phyloP scores from a whole-genome alignment of 2,329 filamentous ascomycete species.

The Annulohypoxylon truncatum region DNA sequence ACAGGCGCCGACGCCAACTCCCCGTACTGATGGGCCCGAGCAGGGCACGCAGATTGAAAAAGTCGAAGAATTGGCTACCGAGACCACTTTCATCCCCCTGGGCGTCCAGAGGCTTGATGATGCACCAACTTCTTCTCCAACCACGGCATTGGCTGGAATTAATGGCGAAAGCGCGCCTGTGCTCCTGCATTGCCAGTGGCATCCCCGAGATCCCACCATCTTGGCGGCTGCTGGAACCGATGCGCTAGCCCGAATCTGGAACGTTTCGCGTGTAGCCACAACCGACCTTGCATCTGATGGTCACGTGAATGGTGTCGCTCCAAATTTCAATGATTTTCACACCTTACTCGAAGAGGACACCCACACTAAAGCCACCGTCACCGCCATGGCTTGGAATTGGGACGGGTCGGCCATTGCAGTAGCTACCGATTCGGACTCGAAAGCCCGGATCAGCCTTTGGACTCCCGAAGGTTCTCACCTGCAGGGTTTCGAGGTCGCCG shows the following conservation, averaged over 20 bases:
- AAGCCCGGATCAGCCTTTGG: slow-evolving; percentile 67
- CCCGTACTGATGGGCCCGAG: slow-evolving; percentile 71
- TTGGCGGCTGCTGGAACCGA: slow-evolving; percentile 76
- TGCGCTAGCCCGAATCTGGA: slow-evolving; percentile 77
- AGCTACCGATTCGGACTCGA: slow-evolving; percentile 66
- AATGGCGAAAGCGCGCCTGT: slow-evolving; percentile 66
- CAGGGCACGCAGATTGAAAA: slow-evolving; percentile 74
- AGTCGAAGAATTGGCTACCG: slow-evolving; percentile 68
- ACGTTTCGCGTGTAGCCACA: slow-evolving; percentile 66
- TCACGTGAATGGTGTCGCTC: slow-evolving; percentile 59
- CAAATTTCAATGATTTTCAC: slow-evolving; percentile 53
- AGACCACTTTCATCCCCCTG: slow-evolving; percentile 71
- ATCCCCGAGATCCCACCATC: slow-evolving; percentile 71
- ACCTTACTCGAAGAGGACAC: slow-evolving; percentile 65
- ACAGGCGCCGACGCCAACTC: slow-evolving; percentile 62
- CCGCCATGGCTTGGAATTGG: slow-evolving; percentile 70
- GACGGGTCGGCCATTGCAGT: slow-evolving; percentile 68
- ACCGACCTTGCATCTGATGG: slow-evolving; percentile 57
- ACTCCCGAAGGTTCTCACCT: slow-evolving; percentile 63
- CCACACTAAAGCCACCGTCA: slow-evolving; percentile 64
- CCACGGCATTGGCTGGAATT: slow-evolving; percentile 50
- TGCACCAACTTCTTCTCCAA: slow-evolving; percentile 52
- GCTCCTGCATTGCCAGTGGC: slow-evolving; percentile 76
- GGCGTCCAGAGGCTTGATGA: slow-evolving; percentile 47
- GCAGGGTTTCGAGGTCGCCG: slow-evolving; percentile 66